A percentile compares a stretch with the other conserved stretches of the same genome.
Conservation (phyloP, 306 rosid genomes). For the Aeschynomene evenia region DNA sequence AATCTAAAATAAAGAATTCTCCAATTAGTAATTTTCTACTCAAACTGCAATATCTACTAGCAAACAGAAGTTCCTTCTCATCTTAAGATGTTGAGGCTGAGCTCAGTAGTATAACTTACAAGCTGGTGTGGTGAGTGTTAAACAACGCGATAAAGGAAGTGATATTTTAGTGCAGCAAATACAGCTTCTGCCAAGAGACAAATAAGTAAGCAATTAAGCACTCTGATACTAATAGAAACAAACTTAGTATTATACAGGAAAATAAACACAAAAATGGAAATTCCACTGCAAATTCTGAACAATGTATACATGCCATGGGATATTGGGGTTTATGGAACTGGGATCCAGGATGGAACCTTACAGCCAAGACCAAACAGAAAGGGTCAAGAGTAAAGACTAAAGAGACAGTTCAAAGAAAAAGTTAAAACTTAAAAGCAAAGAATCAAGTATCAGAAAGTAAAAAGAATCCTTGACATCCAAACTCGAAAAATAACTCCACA, state of each 20-base stretch:
- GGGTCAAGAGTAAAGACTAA: neutral
- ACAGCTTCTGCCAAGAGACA: constrained; percentile 28
- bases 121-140: constrained; percentile 21
- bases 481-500: neutral
- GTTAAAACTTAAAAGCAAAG: neutral
- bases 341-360: neutral
- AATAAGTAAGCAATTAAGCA: neutral
- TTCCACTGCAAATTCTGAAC: constrained; percentile 14
- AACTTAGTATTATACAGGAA: neutral
- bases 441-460: neutral
- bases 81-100: constrained; percentile 14
- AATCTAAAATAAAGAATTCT: constrained; percentile 33
- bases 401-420: neutral
- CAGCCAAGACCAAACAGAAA: constrained; percentile 1
- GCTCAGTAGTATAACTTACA: constrained; percentile 15
- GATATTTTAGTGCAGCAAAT: constrained; percentile 35
- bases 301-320: neutral
- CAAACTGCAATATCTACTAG: constrained; percentile 19
- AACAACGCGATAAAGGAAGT: constrained; percentile 20
- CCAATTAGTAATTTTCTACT: constrained; percentile 27
- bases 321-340: neutral
- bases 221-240: constrained; percentile 3
- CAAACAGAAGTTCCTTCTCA: constrained; percentile 28
- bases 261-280: neutral
- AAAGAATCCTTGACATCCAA: neutral